Evolutionary conservation across 83 land plant genomes (phyloP), one percentile per base, ranked within the genome.

Genomic region (Isoetes engelmannii): DNA sequence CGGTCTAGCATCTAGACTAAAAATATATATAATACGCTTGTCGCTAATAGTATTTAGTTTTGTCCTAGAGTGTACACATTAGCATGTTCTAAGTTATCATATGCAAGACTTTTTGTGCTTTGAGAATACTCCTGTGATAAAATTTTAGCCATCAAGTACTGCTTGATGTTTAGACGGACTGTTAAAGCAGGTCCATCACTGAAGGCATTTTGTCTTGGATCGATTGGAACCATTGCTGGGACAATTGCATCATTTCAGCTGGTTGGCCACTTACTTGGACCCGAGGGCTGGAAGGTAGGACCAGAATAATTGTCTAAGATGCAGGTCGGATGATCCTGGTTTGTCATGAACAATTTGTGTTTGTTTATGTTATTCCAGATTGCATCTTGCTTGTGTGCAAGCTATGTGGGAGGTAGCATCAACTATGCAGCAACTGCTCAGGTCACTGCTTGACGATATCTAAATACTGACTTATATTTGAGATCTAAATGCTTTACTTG

Each of bases 361-460:
- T 7, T n/a, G 44, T 63, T 6, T 15, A 57, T 65, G 45, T 28
- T 68, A 19, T 69, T 8, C 17, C 73, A 79, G 82, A 65, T 79
- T 72, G 83, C 83, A 43, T 80, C 83, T 43, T 80, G 61, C 21
- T 80, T 80, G 47, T 80, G 83, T 68, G 79, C 83, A 37, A 80
- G 80, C 57, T 80, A 80, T 57, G 58, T 80, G n/a, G 83, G 83
- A 15, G 83, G 83, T 15, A 57, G 63, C 47, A 76, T 80, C 75
- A 80, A 80, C 50, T 80, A 76, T 69, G 83, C 80, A 4, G 83
- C 83, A 47, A 80, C 83, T 7, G 83, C 83, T 3, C 83, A 80
- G 75, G 83, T 80, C 50, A 46, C 20, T 9, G n/a, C 17, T 41
- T 6, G 37, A 58, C 37, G 37, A 28, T 28, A 28, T 28, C 37